Evolutionary conservation across 441 rosid genomes (phyloP).

Genomic region (Rhodomyrtus psidioides): DNA sequence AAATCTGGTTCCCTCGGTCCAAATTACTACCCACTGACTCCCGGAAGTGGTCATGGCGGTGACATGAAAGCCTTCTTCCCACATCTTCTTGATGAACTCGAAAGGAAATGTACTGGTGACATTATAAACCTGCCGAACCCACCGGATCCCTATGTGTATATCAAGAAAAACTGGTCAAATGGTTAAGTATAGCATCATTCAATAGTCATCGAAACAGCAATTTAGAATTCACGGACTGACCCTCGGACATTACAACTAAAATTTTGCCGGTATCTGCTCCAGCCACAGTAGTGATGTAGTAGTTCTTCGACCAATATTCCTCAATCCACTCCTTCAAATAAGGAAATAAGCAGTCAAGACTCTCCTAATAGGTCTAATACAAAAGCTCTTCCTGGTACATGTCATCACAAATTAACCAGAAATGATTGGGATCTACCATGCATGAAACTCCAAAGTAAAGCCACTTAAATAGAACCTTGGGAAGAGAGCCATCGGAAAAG

Average conservation of each 20-base stretch:
- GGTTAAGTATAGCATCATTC: neutral
- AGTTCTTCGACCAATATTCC: slow-evolving; percentile 4
- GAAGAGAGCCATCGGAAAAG: neutral
- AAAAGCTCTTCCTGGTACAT: neutral
- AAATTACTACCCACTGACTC: neutral
- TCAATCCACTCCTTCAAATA: slow-evolving; percentile 3
- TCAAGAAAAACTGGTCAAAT: neutral
- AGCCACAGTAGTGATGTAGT: slow-evolving; percentile 5
- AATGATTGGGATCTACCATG: neutral
- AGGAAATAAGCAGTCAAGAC: neutral
- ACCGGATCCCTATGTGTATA: neutral
- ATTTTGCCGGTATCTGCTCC: neutral
- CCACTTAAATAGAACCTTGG: neutral
- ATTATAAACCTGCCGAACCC: neutral
- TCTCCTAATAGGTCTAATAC: neutral
- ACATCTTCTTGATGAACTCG: slow-evolving; percentile 2
- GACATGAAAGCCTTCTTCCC: slow-evolving; percentile 2
- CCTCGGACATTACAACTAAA: slow-evolving; percentile 5
- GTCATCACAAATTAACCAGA: neutral
- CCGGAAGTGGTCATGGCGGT: slow-evolving; percentile 1
- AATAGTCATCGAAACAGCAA: neutral
- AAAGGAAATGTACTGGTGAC: slow-evolving; percentile 1
- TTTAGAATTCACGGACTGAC: neutral
- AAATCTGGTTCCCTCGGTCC: neutral
- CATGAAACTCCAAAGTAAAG: neutral